Evolutionary conservation across 805 yeast genomes (phyloP).

Genomic region (Yarrowia sp.): DNA sequence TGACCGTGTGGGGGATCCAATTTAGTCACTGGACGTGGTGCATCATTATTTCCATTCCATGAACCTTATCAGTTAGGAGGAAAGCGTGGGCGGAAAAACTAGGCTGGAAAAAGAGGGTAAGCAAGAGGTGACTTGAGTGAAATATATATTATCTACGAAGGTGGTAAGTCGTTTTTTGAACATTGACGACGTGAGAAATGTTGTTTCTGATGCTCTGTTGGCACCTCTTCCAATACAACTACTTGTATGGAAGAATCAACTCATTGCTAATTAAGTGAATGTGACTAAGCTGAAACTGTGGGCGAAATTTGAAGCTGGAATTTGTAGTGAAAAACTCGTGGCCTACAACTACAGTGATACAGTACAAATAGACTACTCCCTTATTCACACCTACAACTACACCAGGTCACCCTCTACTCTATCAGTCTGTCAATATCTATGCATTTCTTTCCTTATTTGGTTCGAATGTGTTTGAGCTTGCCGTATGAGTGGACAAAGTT

Average conservation of each 20-base stretch:
- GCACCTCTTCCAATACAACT: too few relatives aligned
- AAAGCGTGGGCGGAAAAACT: slow-evolving; percentile 9
- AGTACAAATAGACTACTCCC: too few relatives aligned
- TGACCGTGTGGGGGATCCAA: slow-evolving; percentile 36
- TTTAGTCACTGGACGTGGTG: slow-evolving; percentile 39
- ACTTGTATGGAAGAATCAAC: too few relatives aligned
- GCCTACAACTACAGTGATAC: too few relatives aligned
- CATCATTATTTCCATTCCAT: slow-evolving; percentile 34
- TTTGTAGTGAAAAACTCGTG: too few relatives aligned
- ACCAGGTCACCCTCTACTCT: too few relatives aligned
- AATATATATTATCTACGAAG: not conserved
- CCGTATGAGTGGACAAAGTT: slow-evolving; percentile 75
- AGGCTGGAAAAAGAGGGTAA: not conserved
- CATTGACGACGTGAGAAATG: too few relatives aligned
- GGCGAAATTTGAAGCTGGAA: too few relatives aligned
- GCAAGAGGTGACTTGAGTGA: not conserved
- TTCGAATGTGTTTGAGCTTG: slow-evolving; percentile 79
- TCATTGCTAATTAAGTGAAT: too few relatives aligned
- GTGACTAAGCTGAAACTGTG: too few relatives aligned
- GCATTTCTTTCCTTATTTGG: slow-evolving; percentile 56
- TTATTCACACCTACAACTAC: too few relatives aligned
- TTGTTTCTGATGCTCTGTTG: too few relatives aligned
- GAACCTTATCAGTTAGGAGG: slow-evolving; percentile 32
- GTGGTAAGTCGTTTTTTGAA: not conserved
- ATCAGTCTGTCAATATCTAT: slow-evolving; percentile 17